These are phyloP conservation scores for Fusarium brachygibbosum DNA, from an alignment of 2,329 filamentous ascomycete genomes.

Conservation along the genomic window DNA sequence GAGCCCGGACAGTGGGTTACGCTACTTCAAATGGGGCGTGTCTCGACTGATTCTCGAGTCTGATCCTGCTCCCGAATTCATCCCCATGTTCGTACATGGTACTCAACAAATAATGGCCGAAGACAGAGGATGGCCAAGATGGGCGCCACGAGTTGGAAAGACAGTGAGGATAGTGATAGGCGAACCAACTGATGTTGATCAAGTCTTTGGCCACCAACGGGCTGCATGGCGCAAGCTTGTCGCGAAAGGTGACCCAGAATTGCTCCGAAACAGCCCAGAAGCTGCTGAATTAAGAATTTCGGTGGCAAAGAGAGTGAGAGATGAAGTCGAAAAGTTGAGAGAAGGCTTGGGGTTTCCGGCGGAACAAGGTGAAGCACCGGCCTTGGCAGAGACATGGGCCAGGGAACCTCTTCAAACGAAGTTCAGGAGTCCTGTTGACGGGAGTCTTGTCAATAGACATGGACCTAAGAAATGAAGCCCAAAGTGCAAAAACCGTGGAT, in stretches of 20 bases:
- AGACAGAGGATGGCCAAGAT: conserved; percentile 81
- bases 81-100: conserved; percentile 96
- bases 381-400: conserved; percentile 85
- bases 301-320: conserved; percentile 81
- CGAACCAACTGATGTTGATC: conserved; percentile 79
- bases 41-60: conserved; percentile 91
- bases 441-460: conserved; percentile 62
- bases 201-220: conserved; percentile 82
- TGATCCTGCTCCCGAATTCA: conserved; percentile 86
- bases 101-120: conserved; percentile 92
- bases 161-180: conserved; percentile 82
- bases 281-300: conserved; percentile 79
- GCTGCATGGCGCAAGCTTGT: conserved; percentile 79
- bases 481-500: conserved; percentile 25
- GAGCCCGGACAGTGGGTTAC: conserved; percentile 80
- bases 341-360: conserved; percentile 75
- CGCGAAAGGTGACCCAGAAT: conserved; percentile 61
- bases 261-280: conserved; percentile 64
- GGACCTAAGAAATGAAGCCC: conserved; percentile 39
- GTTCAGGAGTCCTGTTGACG: conserved; percentile 68
- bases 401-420: conserved; percentile 62
- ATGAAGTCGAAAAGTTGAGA: conserved; percentile 84
- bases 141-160: conserved; percentile 80
- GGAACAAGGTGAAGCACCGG: conserved; percentile 85
- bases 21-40: conserved; percentile 99